Base-by-base conservation (phyloP, 164 flowering plant genomes). In the grape (Vitis vinifera) region DNA sequence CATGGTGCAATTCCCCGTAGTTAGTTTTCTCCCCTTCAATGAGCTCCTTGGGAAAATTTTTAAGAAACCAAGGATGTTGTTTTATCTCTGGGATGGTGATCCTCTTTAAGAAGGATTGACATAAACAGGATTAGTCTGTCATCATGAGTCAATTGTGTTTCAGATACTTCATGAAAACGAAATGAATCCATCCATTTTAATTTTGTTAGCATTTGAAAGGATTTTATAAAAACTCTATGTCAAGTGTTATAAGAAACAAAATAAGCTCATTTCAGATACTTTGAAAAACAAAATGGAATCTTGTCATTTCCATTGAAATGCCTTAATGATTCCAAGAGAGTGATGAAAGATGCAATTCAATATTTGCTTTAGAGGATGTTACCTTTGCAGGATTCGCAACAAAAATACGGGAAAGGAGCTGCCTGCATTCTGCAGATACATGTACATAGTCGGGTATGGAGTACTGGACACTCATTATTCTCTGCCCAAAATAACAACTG, bases 301-400 rank as follows among this genome's bases (percentile, higher is more conserved):
- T 23, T 23, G 27, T 23, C 27, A 23, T 23, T 23, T 23, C 27
- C 27, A 23, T 23, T 23, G 27, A 23, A 23, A 1, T 23, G 27
- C 27, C 0, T 23, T 23, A 37, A 37, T 37, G 44, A 3, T 37
- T 37, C 44, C 44, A 37, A 0, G 44, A 37, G 55, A 44, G 2
- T 10, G 44, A 27, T 6, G 16, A 52, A 6, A 55, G 16, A 31
- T 9, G n/a, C n/a, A 48, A 14, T 63, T 47, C 23, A 65, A 68
- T 16, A 60, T 29, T 59, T 0, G 47, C 1, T 48, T 51, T 19
- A 70, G 49, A 23, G 55, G 17, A 23, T 23, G 19, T 61, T 73
- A 91, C 96, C 88, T 84, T 85, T 9, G 89, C 72, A 11, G 97
- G 97, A 65, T 89, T 79, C 13, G 88, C 84, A 17, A 89, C 88